Base-by-base conservation (phyloP, 2,329 filamentous ascomycete genomes). In the Colletotrichum sp. region DNA sequence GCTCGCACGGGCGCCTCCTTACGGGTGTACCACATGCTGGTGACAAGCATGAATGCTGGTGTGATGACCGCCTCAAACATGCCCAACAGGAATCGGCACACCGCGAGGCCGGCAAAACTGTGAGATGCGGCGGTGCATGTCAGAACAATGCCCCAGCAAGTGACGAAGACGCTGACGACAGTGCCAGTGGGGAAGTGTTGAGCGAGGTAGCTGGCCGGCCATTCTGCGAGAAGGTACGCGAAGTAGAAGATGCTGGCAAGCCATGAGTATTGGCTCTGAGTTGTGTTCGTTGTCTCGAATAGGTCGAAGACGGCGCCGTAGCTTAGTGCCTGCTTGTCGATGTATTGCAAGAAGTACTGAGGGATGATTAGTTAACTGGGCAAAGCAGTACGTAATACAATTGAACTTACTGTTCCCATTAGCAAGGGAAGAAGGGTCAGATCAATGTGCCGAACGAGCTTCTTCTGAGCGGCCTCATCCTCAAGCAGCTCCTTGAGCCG, bases 401-500 rank as follows among this genome's bases (percentile, higher is more conserved):
- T 4, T 10, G 3, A 24, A 39, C 67, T 24, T 5, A 69, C 67
- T 8, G 69, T 72, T 30, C 72, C 72, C 55, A 67, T 86, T 18
- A 75, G 72, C 30, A 75, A 55, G 21, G 72, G 68, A 16, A 75
- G 55, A 10, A 75, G n/a, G 7, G 72, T 72, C 8, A 63, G 34
- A 4, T 72, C 72, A 4, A 75, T 39, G 34, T 57, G 63, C 1
- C 63, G 62, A 8, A 72, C 69, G 2, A 72, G 55, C 44, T 69
- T 76, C 60, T 81, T 81, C 71, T 80, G 78, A 8, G 75, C 66
- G 8, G 76, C 75, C 21, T 84, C 79, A 75, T 90, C 89, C 28
- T 84, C 79, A 3, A 90, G 81, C 10, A 90, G 81, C 24, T 85
- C 84, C 13, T 86, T 82, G 6, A 90, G 79, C 34, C 87, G 84